These are phyloP conservation scores for Dictyostelium citrinum DNA, from an alignment of 78 protist species.

Conservation along the genomic window DNA sequence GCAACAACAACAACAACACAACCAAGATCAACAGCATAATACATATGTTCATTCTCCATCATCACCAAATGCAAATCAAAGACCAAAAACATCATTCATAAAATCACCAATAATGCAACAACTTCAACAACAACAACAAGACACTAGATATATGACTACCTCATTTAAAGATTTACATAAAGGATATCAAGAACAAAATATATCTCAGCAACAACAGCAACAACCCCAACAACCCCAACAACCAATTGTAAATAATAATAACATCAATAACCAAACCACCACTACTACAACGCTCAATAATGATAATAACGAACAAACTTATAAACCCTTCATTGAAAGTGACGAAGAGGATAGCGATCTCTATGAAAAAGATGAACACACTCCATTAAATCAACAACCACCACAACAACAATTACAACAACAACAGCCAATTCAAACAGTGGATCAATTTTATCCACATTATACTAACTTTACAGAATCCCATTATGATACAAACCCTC, in stretches of 20 bases:
- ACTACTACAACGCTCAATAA: not conserved
- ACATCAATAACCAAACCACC: not conserved
- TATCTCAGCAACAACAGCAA: not conserved
- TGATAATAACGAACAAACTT: not conserved
- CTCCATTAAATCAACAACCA: not conserved
- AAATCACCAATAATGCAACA: slow-evolving; percentile 6
- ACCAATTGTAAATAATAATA: not conserved
- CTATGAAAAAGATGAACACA: slow-evolving; percentile 1
- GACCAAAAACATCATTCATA: not conserved
- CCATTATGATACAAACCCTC: slow-evolving; percentile 2
- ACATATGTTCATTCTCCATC: not conserved
- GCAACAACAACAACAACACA: not conserved
- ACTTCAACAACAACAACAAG: not conserved
- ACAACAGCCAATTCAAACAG: not conserved
- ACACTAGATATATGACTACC: not conserved
- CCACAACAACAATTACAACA: not conserved
- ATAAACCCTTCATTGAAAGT: not conserved
- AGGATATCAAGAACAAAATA: not conserved
- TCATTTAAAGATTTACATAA: slow-evolving; percentile 10
- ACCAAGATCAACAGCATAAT: not conserved
- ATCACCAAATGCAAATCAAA: not conserved
- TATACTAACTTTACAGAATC: slow-evolving; percentile 31
- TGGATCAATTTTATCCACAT: slow-evolving; percentile 1
- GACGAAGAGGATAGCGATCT: not conserved
- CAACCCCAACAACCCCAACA: not conserved